phyloP scores from a whole-genome alignment of 768 basidiomycete species.

The Cyathus striatus region DNA sequence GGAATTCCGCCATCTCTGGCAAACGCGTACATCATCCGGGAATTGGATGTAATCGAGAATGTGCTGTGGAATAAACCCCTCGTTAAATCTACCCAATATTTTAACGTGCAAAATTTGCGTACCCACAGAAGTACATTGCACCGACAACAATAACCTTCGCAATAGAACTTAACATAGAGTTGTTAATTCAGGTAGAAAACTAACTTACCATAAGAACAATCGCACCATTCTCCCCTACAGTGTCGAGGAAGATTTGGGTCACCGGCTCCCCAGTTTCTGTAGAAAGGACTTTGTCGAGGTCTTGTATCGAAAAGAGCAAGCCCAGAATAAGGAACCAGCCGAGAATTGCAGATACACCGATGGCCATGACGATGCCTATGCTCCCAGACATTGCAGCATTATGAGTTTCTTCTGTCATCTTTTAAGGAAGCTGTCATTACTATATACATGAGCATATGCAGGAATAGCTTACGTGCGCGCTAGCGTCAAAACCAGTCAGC shows the following conservation, averaged over 20 bases:
- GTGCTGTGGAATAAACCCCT: constrained; percentile 37
- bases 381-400: constrained; percentile 64
- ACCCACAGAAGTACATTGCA: constrained; percentile 74
- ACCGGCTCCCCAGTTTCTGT: constrained; percentile 65
- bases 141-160: constrained; percentile 60
- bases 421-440: background rate
- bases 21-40: constrained; percentile 82
- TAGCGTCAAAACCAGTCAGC: constrained; percentile 73
- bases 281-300: constrained; percentile 48
- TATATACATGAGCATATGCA: background rate
- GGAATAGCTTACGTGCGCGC: constrained; percentile 49
- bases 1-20: constrained; percentile 72
- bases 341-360: constrained; percentile 65
- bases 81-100: too few species aligned
- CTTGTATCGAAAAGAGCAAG: constrained; percentile 74
- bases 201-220: constrained; percentile 62
- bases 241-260: constrained; percentile 74
- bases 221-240: constrained; percentile 68
- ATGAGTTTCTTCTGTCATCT: constrained; percentile 79
- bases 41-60: constrained; percentile 76
- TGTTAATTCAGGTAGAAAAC: background rate
- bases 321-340: constrained; percentile 75
- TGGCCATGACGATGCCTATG: constrained; percentile 65
- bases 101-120: constrained; percentile 8
- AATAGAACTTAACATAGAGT: background rate